Evolutionary conservation across 2,329 filamentous ascomycete species (phyloP), one percentile per base, ranked within the genome.

Genomic region (Pseudogymnoascus verrucosus): DNA sequence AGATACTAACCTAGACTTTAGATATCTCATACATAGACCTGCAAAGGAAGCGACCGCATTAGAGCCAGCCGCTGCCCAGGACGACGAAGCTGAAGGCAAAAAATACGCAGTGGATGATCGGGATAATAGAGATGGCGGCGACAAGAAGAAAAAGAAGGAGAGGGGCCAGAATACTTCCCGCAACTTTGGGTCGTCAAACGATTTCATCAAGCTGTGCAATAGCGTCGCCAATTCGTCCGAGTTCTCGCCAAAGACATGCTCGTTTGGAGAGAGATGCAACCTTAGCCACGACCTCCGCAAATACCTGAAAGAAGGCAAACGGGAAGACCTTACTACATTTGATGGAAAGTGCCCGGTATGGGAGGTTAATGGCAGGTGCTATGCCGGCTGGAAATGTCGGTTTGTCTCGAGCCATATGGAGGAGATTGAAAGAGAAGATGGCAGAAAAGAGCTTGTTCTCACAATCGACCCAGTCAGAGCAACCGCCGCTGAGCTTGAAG

Each of bases 381-480:
- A 84, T 60, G 85, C 89, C 12, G 95, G 95, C 5, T 99, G 93
- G 93, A 96, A 93, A 74, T 99, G 95, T 74, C 89, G 93, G 21
- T 96, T 97, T 72, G 89, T 91, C 36, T 84, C 84, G 67, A 96
- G 91, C 67, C 95, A 99, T 76, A 95, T 91, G 70, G 82, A 87
- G 66, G 93, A 98, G 76, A 77, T 90, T 23, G 85, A 89, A 68
- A 85, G 81, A 19, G 86, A 88, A 62, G 93, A 96, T 74, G 93
- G 92, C 7, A 84, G 84, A 68, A 91, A 90, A 71, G 93, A 98
- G 76, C 77, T 98, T 62, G 80, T 93, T 2, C 80, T 96, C 60
- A 71, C 89, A 19, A 83, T 85, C 62, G 69, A 74, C 37, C 34
- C 40, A 14, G 19, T 28, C 21, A 62, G 47, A 44, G 59, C 44